Percentiles rank a stretch among this genome's conserved stretches.
These are phyloP conservation scores for Fusarium sp. DNA, from an alignment of 2,329 filamentous ascomycete genomes.

Conservation along the genomic window DNA sequence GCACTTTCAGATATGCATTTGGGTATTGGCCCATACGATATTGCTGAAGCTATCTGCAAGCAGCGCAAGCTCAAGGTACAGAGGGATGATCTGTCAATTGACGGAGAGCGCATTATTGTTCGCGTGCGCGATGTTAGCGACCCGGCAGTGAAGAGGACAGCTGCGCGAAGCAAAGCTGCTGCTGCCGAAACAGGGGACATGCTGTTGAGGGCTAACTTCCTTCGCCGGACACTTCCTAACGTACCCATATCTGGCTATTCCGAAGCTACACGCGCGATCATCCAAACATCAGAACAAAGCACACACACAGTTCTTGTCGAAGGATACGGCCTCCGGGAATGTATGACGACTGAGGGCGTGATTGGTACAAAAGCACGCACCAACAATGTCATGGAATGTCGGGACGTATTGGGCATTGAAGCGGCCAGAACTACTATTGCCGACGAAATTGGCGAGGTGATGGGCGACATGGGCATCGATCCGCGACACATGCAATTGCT, in stretches of 20 bases:
- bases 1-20: conserved; percentile 85
- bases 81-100: conserved; percentile 72
- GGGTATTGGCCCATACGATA: conserved; percentile 79
- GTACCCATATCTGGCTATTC: conserved; percentile 93
- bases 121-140: conserved; percentile 71
- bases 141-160: conserved; percentile 60
- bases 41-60: conserved; percentile 79
- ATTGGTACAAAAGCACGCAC: conserved; percentile 79
- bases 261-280: conserved; percentile 86
- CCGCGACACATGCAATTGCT: conserved; percentile 97
- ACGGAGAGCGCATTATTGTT: conserved; percentile 76
- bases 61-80: conserved; percentile 87
- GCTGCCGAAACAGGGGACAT: conserved; percentile 61
- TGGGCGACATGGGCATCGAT: conserved; percentile 95
- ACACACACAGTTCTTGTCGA: conserved; percentile 87
- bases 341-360: conserved; percentile 94
- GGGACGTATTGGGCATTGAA: conserved; percentile 92
- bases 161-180: conserved; percentile 59
- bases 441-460: conserved; percentile 87
- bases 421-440: conserved; percentile 92
- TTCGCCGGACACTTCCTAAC: conserved; percentile 83
- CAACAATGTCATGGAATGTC: conserved; percentile 92
- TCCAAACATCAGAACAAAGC: conserved; percentile 79
- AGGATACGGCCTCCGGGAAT: conserved; percentile 89
- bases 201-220: conserved; percentile 83